phyloP scores from a whole-genome alignment of 352 stramenopile species.

The Phytophthora fragariaefolia region DNA sequence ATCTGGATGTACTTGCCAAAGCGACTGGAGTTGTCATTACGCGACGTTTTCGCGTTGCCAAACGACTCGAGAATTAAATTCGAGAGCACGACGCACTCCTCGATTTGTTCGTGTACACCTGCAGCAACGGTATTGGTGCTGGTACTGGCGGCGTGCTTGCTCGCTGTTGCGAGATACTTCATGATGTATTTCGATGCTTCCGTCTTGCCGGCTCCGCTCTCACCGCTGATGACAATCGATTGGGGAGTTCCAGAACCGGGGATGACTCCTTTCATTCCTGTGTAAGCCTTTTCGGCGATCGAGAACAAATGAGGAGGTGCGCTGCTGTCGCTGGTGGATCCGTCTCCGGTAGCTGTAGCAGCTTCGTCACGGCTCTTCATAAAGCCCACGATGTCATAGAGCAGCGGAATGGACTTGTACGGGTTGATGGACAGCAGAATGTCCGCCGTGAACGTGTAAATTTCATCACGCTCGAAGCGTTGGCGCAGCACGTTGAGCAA shows the following conservation, averaged over 20 bases:
- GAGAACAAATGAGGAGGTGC: conserved; percentile 78
- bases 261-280: conserved; percentile 67
- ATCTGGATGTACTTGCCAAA: conserved; percentile 94
- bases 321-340: conserved; percentile 35
- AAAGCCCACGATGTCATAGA: conserved; percentile 82
- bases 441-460: conserved; percentile 89
- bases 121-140: conserved; percentile 19
- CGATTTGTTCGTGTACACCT: conserved; percentile 77
- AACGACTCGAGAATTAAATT: conserved; percentile 89
- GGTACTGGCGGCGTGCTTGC: conserved; percentile 50
- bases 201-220: conserved; percentile 94
- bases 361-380: conserved; percentile 58
- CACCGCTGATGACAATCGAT: conserved; percentile 94
- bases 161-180: conserved; percentile 86
- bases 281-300: conserved; percentile 82
- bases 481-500: conserved; percentile 81
- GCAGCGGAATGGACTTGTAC: conserved; percentile 87
- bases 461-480: conserved; percentile 81
- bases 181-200: conserved; percentile 95
- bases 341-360: conserved; percentile 31
- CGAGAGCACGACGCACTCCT: conserved; percentile 83
- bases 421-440: conserved; percentile 87
- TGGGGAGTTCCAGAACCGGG: conserved; percentile 74
- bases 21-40: conserved; percentile 91
- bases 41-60: conserved; percentile 83